These are phyloP conservation scores for Trichoderma lentiforme DNA, from an alignment of 2,329 filamentous ascomycete genomes.

Conservation along the genomic window DNA sequence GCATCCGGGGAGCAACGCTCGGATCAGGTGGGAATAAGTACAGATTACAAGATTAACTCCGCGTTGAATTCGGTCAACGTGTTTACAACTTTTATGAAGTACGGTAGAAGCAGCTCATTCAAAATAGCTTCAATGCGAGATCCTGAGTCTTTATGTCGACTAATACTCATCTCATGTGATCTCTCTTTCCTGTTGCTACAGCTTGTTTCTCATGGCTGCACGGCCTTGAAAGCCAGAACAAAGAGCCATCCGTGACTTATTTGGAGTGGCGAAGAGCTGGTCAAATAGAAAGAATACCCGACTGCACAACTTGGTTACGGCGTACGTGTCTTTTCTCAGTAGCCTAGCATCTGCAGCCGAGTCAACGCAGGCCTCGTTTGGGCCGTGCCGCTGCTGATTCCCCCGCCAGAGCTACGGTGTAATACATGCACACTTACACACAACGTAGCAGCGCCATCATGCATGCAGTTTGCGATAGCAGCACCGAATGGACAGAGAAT, in stretches of 20 bases:
- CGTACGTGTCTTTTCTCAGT: background rate
- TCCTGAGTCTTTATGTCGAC: background rate
- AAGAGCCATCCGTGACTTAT: background rate
- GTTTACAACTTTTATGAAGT: background rate
- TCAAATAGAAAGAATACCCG: background rate
- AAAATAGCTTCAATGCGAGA: background rate
- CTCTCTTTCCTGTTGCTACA: background rate
- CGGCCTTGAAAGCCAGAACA: background rate
- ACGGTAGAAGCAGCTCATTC: background rate
- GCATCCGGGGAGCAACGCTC: background rate
- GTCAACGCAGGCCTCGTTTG: background rate
- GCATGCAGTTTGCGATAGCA: background rate
- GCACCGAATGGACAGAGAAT: slow-evolving; percentile 9
- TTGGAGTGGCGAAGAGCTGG: background rate
- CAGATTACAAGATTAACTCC: background rate
- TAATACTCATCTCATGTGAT: background rate
- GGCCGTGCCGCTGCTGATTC: background rate
- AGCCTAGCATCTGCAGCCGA: background rate
- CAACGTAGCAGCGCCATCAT: background rate
- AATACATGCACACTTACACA: background rate
- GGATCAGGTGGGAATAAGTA: background rate
- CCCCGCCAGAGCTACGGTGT: background rate
- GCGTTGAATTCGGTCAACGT: background rate
- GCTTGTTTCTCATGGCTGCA: background rate
- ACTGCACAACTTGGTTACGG: background rate